phyloP scores from a whole-genome alignment of 2,329 filamentous ascomycete species.

The Dactylellina leptospora region DNA sequence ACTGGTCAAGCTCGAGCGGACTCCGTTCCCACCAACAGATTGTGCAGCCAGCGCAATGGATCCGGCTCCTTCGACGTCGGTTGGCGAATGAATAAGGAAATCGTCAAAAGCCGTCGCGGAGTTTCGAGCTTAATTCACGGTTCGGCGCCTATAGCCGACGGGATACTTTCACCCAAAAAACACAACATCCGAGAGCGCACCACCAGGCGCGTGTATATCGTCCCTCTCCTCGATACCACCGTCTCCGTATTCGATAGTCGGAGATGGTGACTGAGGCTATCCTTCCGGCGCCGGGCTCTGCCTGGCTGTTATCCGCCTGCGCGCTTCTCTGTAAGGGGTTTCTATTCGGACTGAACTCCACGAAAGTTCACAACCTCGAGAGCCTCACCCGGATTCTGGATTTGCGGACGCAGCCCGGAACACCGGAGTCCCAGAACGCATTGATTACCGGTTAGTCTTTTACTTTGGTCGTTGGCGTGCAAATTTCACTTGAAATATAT shows the following conservation, averaged over 20 bases:
- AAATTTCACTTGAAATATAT: not conserved
- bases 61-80: too few species aligned
- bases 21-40: slow-evolving; percentile 1
- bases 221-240: not conserved
- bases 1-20: not conserved
- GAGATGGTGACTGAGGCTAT: slow-evolving; percentile 32
- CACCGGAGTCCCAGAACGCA: slow-evolving; percentile 22
- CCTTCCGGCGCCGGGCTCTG: slow-evolving; percentile 63
- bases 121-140: too few species aligned
- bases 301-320: slow-evolving; percentile 76
- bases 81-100: too few species aligned
- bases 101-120: too few species aligned
- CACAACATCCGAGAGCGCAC: slow-evolving; percentile 16
- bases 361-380: slow-evolving; percentile 79
- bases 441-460: slow-evolving; percentile 38
- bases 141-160: slow-evolving; percentile 17
- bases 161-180: not conserved
- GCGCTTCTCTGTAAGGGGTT: slow-evolving; percentile 77
- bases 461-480: slow-evolving; percentile 30
- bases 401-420: slow-evolving; percentile 38
- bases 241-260: not conserved
- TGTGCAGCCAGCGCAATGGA: slow-evolving; percentile 6
- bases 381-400: slow-evolving; percentile 79
- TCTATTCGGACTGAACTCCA: slow-evolving; percentile 75
- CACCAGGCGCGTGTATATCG: not conserved